Evolutionary conservation across 2,329 filamentous ascomycete species (phyloP), one percentile per base, ranked within the genome.

Genomic region (Colletotrichum liaoningense): DNA sequence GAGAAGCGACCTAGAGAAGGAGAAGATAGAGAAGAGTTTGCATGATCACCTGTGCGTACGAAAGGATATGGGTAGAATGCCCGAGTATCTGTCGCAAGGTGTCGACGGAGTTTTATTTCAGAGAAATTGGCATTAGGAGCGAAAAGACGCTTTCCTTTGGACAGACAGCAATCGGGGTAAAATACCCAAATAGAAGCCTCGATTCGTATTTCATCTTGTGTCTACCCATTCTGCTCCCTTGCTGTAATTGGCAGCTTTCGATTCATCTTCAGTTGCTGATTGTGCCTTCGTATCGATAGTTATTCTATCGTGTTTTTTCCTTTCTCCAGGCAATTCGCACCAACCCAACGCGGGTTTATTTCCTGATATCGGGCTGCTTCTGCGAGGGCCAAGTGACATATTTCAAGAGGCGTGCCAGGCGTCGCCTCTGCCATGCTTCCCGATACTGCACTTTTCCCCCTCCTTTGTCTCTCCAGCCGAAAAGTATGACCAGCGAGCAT

Each of bases 171-270:
- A 73, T 66, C 67, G 60, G 67, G 71, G 71, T 71, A 63, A 28
- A 66, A 71, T 71, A 73, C 67, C 67, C 67, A 73, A 49, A 73
- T 70, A 73, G 67, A 73, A 49, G 65, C 66, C 71, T 66, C 67
- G 71, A 73, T 73, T 66, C 49, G 16, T 26, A 52, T 16, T 58
- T 35, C 19, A 26, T 14, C 2, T 56, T 16, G 54, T 9, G 3
- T 14, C 7, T 56, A 12, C 5, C 12, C 22, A 14, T 14, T 28
- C 4, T 11, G n/a, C 19, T 7, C 12, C 28, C n/a, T 35, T 14
- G 4, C 5, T 11, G 11, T 14, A 8, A 2, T 55, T 8, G n/a
- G 1, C 16, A 19, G 16, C 19, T 49, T n/a, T 49, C 19, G 42
- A n/a, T 3, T n/a, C 0, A 3, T 42, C 4, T 42, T 42, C 38